Conservation (phyloP, 805 yeast genomes). For the Metschnikowia hibisci region DNA sequence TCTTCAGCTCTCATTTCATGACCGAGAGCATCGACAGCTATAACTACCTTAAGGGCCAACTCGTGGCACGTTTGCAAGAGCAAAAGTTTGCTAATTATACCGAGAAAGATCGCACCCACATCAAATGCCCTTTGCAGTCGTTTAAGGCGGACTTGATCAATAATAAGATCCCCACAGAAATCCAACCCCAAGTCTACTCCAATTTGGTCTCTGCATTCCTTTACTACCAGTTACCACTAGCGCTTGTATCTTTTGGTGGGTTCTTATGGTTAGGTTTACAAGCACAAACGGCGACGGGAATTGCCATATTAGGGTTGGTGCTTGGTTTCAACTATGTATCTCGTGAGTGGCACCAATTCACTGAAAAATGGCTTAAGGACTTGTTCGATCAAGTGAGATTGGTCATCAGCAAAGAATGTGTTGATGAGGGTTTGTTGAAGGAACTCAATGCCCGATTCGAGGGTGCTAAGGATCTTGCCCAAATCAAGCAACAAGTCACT, state of each 20-base stretch:
- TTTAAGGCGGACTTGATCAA: conserved; percentile 31
- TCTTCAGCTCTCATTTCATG: conserved; percentile 33
- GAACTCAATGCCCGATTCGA: conserved; percentile 28
- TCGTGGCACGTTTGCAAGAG: conserved; percentile 27
- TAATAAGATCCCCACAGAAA: conserved; percentile 25
- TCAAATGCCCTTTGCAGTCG: conserved; percentile 27
- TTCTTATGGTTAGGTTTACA: conserved; percentile 34
- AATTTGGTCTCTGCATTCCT: conserved; percentile 27
- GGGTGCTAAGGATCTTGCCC: conserved; percentile 19
- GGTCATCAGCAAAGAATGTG: conserved; percentile 27
- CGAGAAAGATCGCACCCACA: conserved; percentile 5
- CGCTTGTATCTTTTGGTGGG: conserved; percentile 27
- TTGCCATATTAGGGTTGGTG: conserved; percentile 36
- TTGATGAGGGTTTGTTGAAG: conserved; percentile 35
- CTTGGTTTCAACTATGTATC: conserved; percentile 41
- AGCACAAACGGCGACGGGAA: conserved; percentile 30
- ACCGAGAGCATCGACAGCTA: conserved; percentile 35
- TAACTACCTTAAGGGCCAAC: conserved; percentile 36
- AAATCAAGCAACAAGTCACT: conserved; percentile 14
- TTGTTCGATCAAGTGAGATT: conserved; percentile 37
- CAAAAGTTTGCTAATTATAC: conserved; percentile 22
- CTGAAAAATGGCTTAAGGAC: conserved; percentile 24
- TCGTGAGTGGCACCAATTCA: conserved; percentile 31
- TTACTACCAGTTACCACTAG: conserved; percentile 37
- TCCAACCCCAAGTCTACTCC: conserved; percentile 36